Percentiles rank a stretch among this genome's conserved stretches.
These are phyloP conservation scores for Syncephalis plumigaleata DNA, from an alignment of 371 early-diverging fungal species.

Conservation along the genomic window DNA sequence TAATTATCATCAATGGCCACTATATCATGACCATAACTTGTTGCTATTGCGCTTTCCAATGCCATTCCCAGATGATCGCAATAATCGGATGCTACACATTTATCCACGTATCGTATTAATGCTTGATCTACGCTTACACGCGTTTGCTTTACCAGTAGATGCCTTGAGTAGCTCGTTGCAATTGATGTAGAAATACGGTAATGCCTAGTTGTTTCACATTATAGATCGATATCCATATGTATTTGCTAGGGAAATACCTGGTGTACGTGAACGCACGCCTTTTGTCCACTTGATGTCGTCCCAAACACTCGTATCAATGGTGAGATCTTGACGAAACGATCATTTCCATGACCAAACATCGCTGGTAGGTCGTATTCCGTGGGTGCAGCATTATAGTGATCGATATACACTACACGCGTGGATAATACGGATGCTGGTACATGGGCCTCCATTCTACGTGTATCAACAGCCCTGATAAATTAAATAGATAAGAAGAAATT, in stretches of 20 bases:
- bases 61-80: too few relatives aligned
- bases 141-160: conserved; percentile 13
- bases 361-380: too few relatives aligned
- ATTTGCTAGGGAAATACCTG: conserved; percentile 14
- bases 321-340: conserved; percentile 21
- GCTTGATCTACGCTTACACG: background rate
- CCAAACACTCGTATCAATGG: conserved; percentile 77
- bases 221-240: background rate
- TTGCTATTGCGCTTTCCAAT: too few relatives aligned
- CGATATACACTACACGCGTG: too few relatives aligned
- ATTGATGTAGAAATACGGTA: conserved; percentile 62
- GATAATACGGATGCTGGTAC: too few relatives aligned
- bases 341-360: too few relatives aligned
- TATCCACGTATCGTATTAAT: background rate
- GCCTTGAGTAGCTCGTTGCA: conserved; percentile 18
- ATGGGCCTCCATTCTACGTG: too few relatives aligned
- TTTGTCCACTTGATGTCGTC: conserved; percentile 46
- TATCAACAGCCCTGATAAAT: too few relatives aligned
- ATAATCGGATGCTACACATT: conserved; percentile 6
- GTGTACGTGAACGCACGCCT: conserved; percentile 66
- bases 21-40: conserved; percentile 4
- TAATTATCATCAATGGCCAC: conserved; percentile 4
- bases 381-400: too few relatives aligned
- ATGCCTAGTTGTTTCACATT: conserved; percentile 19
- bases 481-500: too few relatives aligned